Evolutionary conservation across 2,329 filamentous ascomycete species (phyloP).

Genomic region (Tolypocladium cylindrosporum): DNA sequence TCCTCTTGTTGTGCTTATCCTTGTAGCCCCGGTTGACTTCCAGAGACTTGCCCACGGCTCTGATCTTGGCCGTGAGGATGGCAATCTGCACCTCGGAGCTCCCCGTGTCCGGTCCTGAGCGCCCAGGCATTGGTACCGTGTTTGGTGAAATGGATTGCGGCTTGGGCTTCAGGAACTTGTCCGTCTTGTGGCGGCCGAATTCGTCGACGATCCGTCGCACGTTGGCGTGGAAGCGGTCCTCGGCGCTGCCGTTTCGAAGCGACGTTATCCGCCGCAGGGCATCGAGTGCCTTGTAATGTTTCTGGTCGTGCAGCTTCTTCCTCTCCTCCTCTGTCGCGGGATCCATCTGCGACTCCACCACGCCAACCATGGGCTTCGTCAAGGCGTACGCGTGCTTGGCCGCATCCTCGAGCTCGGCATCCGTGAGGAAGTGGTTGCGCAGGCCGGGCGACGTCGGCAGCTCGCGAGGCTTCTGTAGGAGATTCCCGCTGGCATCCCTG

Average conservation of each 20-base stretch:
- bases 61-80: conserved; percentile 89
- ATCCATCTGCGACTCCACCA: conserved; percentile 27
- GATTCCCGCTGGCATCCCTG: conserved; percentile 31
- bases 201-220: conserved; percentile 73
- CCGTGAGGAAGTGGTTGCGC: conserved; percentile 68
- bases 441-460: conserved; percentile 40
- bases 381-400: conserved; percentile 59
- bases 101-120: conserved; percentile 86
- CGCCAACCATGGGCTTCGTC: conserved; percentile 44
- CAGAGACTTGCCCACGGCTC: conserved; percentile 64
- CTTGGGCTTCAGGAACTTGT: conserved; percentile 56
- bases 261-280: conserved; percentile 73
- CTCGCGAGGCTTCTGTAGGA: conserved; percentile 24
- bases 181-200: conserved; percentile 88
- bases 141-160: conserved; percentile 34
- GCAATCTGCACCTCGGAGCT: conserved; percentile 97
- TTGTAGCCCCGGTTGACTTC: conserved; percentile 59
- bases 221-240: conserved; percentile 73
- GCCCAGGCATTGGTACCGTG: conserved; percentile 31
- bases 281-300: conserved; percentile 58
- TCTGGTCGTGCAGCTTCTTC: conserved; percentile 35
- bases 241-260: conserved; percentile 65
- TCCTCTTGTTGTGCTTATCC: conserved; percentile 92
- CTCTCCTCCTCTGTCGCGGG: conserved; percentile 25
- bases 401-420: conserved; percentile 55